Evolutionary conservation across 1,284 basidiomycete species (phyloP).

Genomic region (Fomitopsis betulina): DNA sequence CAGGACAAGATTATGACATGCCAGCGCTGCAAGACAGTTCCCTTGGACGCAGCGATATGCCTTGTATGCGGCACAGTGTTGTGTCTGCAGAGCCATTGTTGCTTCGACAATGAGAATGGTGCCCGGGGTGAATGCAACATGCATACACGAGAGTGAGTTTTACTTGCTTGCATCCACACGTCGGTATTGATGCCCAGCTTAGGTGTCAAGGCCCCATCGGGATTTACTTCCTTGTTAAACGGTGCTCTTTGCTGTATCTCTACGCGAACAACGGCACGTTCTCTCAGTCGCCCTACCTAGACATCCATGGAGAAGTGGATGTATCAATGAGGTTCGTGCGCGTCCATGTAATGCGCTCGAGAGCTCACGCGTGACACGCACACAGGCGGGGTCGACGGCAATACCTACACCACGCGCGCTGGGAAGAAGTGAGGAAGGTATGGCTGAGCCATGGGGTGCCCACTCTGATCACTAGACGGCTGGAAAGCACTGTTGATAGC

Average conservation of each 20-base stretch:
- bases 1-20: constrained; percentile 73
- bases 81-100: constrained; percentile 94
- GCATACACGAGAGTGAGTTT: constrained; percentile 86
- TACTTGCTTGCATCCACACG: background rate
- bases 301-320: constrained; percentile 94
- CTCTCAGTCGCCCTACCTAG: constrained; percentile 87
- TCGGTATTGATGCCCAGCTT: constrained; percentile 4
- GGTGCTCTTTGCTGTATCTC: constrained; percentile 90
- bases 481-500: constrained; percentile 86
- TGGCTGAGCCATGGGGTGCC: constrained; percentile 92
- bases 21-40: constrained; percentile 73
- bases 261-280: constrained; percentile 90
- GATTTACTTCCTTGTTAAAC: constrained; percentile 89
- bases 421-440: constrained; percentile 88
- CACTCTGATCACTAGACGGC: constrained; percentile 83
- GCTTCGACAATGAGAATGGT: constrained; percentile 66
- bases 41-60: constrained; percentile 88
- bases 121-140: constrained; percentile 88
- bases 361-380: constrained; percentile 1
- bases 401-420: constrained; percentile 80
- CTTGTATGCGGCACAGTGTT: constrained; percentile 86
- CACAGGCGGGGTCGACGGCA: constrained; percentile 81
- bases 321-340: constrained; percentile 77
- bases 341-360: background rate
- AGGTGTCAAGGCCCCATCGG: constrained; percentile 92